These are phyloP conservation scores for Ganoderma sinense DNA, from an alignment of 1,284 basidiomycete species.

Conservation along the genomic window DNA sequence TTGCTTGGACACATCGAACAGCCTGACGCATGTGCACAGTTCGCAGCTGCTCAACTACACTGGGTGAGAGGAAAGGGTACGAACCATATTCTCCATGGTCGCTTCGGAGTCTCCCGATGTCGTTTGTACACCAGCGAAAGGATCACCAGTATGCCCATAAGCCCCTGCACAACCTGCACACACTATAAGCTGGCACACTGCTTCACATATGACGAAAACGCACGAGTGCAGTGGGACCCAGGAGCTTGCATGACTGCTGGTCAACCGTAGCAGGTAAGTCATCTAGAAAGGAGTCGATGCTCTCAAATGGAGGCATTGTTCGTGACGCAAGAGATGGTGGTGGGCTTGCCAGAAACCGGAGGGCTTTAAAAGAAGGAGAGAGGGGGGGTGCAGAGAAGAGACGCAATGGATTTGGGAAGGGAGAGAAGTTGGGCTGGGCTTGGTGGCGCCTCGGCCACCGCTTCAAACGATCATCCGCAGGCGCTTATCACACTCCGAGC, in stretches of 20 bases:
- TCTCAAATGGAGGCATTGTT: conserved; percentile 24
- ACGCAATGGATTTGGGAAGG: conserved; percentile 15
- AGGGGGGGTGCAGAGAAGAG: conserved; percentile 17
- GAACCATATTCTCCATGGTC: conserved; percentile 94
- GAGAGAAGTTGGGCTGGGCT: neutral
- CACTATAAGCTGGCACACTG: neutral
- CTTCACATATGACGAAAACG: conserved; percentile 28
- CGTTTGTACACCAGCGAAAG: conserved; percentile 89
- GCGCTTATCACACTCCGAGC: neutral
- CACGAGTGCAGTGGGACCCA: conserved; percentile 75
- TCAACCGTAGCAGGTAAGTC: conserved; percentile 57
- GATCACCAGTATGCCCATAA: conserved; percentile 91
- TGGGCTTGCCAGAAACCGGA: conserved; percentile 7
- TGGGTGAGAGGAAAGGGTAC: conserved; percentile 33
- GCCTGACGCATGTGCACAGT: conserved; percentile 51
- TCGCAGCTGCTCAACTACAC: neutral
- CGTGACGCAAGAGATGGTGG: conserved; percentile 12
- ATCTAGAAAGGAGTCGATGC: conserved; percentile 33
- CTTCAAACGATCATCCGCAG: neutral
- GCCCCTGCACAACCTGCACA: conserved; percentile 75
- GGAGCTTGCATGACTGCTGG: conserved; percentile 65
- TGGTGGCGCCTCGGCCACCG: neutral
- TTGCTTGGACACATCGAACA: conserved; percentile 93
- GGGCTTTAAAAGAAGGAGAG: conserved; percentile 7
- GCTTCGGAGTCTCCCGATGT: conserved; percentile 83